Evolutionary conservation across 1,284 basidiomycete species (phyloP).

Genomic region (Crepidotus sp.): DNA sequence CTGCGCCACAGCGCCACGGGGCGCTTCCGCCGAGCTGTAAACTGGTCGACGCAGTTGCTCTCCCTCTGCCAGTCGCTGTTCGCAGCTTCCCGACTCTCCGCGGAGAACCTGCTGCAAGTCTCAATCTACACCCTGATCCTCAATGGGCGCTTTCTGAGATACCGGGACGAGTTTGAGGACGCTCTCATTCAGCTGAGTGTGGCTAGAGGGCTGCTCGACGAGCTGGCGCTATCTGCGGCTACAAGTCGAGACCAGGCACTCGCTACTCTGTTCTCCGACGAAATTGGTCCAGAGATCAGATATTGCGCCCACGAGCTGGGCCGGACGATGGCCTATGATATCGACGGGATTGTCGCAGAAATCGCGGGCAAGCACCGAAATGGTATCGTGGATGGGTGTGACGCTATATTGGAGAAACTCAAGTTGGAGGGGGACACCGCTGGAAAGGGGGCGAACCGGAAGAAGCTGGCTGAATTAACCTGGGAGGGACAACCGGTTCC

Average conservation of each 20-base stretch:
- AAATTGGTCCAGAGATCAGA: constrained; percentile 84
- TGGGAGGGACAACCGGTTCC: constrained; percentile 86
- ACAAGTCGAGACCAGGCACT: constrained; percentile 89
- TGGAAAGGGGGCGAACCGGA: constrained; percentile 35
- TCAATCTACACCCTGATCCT: constrained; percentile 64
- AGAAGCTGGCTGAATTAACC: constrained; percentile 49
- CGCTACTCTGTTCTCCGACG: constrained; percentile 77
- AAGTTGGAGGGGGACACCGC: constrained; percentile 33
- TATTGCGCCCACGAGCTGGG: constrained; percentile 88
- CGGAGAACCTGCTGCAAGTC: constrained; percentile 50
- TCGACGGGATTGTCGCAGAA: constrained; percentile 73
- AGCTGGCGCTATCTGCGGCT: constrained; percentile 57
- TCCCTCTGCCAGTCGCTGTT: constrained; percentile 65
- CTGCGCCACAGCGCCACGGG: constrained; percentile 70
- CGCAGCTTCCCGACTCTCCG: constrained; percentile 41
- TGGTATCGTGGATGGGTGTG: constrained; percentile 58
- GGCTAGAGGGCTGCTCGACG: constrained; percentile 68
- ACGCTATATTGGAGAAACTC: constrained; percentile 46
- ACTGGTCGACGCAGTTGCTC: constrained; percentile 75
- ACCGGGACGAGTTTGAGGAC: constrained; percentile 69
- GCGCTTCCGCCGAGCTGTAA: constrained; percentile 78
- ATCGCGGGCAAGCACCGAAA: constrained; percentile 52
- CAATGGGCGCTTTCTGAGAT: constrained; percentile 67
- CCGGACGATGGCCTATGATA: constrained; percentile 68
- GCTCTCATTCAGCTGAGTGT: constrained; percentile 73